phyloP scores from a whole-genome alignment of 345 rosid species.

The Eucalyptus marginata region DNA sequence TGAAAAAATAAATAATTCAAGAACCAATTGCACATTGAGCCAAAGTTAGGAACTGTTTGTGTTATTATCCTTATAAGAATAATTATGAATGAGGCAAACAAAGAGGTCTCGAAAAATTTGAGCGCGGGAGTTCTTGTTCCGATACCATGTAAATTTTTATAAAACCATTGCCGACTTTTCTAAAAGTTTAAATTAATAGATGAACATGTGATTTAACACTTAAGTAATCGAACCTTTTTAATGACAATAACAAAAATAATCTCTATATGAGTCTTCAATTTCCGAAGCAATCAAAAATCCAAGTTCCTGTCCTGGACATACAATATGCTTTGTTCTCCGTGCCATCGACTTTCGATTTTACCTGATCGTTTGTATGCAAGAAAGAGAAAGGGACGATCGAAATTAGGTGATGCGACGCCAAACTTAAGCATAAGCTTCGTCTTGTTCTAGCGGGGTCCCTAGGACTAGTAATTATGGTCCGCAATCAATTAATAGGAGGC shows the following conservation, averaged over 20 bases:
- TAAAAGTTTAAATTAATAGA: background rate
- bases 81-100: background rate
- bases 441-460: background rate
- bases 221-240: background rate
- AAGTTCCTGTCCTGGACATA: background rate
- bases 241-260: background rate
- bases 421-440: background rate
- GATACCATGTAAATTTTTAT: background rate
- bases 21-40: too few species aligned
- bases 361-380: background rate
- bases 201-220: background rate
- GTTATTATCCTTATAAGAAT: too few species aligned
- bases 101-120: background rate
- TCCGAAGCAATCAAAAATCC: background rate
- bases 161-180: fast-evolving
- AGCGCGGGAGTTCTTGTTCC: fast-evolving
- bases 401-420: background rate
- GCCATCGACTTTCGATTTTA: background rate
- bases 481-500: background rate
- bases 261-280: background rate
- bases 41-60: fast-evolving
- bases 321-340: background rate
- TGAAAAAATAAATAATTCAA: too few species aligned
- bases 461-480: background rate
- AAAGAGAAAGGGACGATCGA: background rate